A percentile compares a stretch with the other conserved stretches of the same genome.
Evolutionary conservation across 495 filamentous ascomycete species (phyloP).

Genomic region (Articulospora tetracladia): DNA sequence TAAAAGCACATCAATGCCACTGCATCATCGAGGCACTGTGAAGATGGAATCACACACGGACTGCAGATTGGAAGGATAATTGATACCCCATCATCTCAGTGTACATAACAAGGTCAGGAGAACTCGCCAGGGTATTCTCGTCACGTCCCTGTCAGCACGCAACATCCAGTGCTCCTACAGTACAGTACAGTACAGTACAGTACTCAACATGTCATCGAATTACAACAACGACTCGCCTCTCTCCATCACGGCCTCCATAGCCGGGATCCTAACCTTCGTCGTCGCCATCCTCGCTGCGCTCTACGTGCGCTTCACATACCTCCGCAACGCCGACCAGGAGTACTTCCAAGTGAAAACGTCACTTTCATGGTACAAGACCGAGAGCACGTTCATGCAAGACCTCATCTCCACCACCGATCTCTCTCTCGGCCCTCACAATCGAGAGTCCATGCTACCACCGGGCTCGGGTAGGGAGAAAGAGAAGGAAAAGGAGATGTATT

Average conservation of each 20-base stretch:
- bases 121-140: too few relatives aligned
- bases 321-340: slow-evolving; percentile 33
- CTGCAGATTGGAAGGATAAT: too few relatives aligned
- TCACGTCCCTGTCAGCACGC: too few relatives aligned
- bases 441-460: not conserved
- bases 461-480: slow-evolving; percentile 12
- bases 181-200: too few relatives aligned
- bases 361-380: slow-evolving; percentile 36
- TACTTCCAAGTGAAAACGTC: slow-evolving; percentile 34
- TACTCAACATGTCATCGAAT: not conserved
- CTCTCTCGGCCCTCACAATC: not conserved
- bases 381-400: slow-evolving; percentile 31
- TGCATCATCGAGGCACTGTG: too few relatives aligned
- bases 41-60: too few relatives aligned
- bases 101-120: too few relatives aligned
- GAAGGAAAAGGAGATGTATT: slow-evolving; percentile 32
- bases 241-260: slow-evolving; percentile 31
- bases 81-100: too few relatives aligned
- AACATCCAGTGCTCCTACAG: too few relatives aligned
- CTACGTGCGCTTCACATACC: slow-evolving; percentile 31
- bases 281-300: slow-evolving; percentile 29
- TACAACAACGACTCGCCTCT: slow-evolving; percentile 23
- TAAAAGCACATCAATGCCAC: too few relatives aligned
- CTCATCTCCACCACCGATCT: slow-evolving; percentile 21
- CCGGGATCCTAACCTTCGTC: slow-evolving; percentile 37